Evolutionary conservation across 805 yeast species (phyloP).

Genomic region (Hanseniaspora valbyensis): DNA sequence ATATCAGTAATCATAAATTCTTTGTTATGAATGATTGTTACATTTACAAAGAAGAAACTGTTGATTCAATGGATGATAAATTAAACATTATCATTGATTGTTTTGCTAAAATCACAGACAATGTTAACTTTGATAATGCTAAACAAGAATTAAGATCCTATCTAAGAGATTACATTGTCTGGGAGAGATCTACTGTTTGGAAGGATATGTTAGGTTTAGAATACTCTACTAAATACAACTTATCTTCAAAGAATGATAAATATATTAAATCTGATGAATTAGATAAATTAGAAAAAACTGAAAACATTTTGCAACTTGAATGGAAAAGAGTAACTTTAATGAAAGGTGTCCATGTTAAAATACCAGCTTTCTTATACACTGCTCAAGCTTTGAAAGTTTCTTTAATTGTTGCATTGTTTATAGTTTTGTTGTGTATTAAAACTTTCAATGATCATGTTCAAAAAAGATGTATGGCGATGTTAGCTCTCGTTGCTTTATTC

Average conservation of each 20-base stretch:
- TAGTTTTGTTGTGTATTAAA: slow-evolving; percentile 44
- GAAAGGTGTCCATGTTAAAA: slow-evolving; percentile 28
- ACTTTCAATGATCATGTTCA: slow-evolving; percentile 53
- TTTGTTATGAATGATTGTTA: slow-evolving; percentile 35
- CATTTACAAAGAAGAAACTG: slow-evolving; percentile 44
- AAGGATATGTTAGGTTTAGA: slow-evolving; percentile 84
- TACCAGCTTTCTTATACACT: slow-evolving; percentile 42
- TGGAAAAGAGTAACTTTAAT: slow-evolving; percentile 28
- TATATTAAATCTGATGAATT: slow-evolving; percentile 30
- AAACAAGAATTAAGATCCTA: slow-evolving; percentile 47
- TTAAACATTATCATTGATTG: slow-evolving; percentile 42
- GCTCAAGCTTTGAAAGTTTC: slow-evolving; percentile 40
- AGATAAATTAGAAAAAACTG: slow-evolving; percentile 18
- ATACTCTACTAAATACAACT: slow-evolving; percentile 41
- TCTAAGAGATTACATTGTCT: slow-evolving; percentile 81
- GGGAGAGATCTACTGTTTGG: slow-evolving; percentile 97
- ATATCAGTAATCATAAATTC: slow-evolving; percentile 37
- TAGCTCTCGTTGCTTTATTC: slow-evolving; percentile 53
- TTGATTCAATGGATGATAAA: slow-evolving; percentile 39
- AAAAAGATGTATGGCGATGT: slow-evolving; percentile 54
- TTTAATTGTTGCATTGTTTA: slow-evolving; percentile 42
- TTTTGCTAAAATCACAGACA: slow-evolving; percentile 42
- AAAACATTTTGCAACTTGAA: slow-evolving; percentile 22
- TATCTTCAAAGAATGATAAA: slow-evolving; percentile 19
- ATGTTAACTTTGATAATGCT: slow-evolving; percentile 33